Percentiles rank a stretch among this genome's conserved stretches.
phyloP scores from a whole-genome alignment of 2,329 filamentous ascomycete species.

The Diaporthe batatas region DNA sequence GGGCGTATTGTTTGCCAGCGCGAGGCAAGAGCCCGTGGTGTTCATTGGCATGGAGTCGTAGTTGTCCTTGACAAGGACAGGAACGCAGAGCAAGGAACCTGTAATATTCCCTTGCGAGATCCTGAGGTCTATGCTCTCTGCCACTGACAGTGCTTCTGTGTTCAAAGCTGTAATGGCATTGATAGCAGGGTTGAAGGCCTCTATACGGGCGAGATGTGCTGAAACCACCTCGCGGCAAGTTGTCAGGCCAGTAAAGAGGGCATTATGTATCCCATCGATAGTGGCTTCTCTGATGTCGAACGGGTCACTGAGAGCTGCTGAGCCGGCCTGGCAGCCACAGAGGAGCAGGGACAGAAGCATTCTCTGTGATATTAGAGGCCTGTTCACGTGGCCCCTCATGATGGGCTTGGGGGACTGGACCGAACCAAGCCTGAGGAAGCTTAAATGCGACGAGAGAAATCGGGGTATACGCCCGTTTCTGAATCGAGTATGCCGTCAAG shows the following conservation, averaged over 20 bases:
- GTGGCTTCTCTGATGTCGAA: constrained; percentile 71
- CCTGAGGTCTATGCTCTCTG: constrained; percentile 62
- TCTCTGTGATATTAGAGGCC: neutral
- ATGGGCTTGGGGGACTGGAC: neutral
- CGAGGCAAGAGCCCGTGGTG: constrained; percentile 68
- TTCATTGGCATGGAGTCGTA: constrained; percentile 67
- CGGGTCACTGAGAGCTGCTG: constrained; percentile 39
- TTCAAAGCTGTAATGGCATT: constrained; percentile 71
- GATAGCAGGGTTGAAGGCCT: constrained; percentile 66
- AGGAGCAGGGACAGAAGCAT: neutral
- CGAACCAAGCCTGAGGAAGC: neutral
- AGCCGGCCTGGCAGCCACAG: neutral
- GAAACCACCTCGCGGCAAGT: constrained; percentile 68
- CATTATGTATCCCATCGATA: constrained; percentile 67
- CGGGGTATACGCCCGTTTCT: neutral
- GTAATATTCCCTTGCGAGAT: constrained; percentile 63
- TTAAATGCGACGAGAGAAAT: neutral
- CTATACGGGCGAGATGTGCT: constrained; percentile 69
- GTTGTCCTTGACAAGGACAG: constrained; percentile 75
- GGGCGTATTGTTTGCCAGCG: constrained; percentile 61
- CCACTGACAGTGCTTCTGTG: constrained; percentile 55
- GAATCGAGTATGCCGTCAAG: neutral
- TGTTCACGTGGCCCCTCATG: neutral
- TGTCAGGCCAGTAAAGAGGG: constrained; percentile 64
- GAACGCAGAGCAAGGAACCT: constrained; percentile 70